These are phyloP conservation scores for Leccinum incarnatum DNA, from an alignment of 768 basidiomycete species.

Conservation along the genomic window DNA sequence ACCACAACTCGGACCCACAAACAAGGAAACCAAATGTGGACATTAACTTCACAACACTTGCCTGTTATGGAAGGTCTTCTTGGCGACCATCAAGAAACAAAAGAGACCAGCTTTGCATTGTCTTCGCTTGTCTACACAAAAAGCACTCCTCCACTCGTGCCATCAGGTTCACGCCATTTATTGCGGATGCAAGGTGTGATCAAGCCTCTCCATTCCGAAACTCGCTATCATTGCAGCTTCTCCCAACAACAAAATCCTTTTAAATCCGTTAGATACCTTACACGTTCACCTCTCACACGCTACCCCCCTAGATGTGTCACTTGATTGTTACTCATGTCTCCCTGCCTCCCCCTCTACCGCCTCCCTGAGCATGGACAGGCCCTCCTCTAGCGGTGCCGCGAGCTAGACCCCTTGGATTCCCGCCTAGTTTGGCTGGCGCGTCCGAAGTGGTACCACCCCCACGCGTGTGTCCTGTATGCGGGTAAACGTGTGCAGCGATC, in stretches of 20 bases:
- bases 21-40: conserved; percentile 14
- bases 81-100: neutral
- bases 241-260: neutral
- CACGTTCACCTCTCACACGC: neutral
- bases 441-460: conserved; percentile 5
- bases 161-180: no score
- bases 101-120: neutral
- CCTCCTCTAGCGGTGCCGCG: conserved; percentile 19
- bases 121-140: neutral
- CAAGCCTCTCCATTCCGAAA: no score
- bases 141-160: neutral
- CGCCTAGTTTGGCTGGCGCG: conserved; percentile 1
- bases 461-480: conserved; percentile 12
- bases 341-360: conserved; percentile 7
- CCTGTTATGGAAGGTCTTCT: conserved; percentile 13
- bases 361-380: neutral
- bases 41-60: conserved; percentile 27
- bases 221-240: neutral
- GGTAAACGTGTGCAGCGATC: conserved; percentile 22
- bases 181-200: neutral
- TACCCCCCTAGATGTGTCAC: neutral
- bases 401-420: conserved; percentile 7
- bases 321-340: conserved; percentile 11
- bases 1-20: conserved; percentile 15
- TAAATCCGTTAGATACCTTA: neutral